Base-by-base conservation (phyloP, 2,329 filamentous ascomycete species). In the Pleoardoris graminearum region DNA sequence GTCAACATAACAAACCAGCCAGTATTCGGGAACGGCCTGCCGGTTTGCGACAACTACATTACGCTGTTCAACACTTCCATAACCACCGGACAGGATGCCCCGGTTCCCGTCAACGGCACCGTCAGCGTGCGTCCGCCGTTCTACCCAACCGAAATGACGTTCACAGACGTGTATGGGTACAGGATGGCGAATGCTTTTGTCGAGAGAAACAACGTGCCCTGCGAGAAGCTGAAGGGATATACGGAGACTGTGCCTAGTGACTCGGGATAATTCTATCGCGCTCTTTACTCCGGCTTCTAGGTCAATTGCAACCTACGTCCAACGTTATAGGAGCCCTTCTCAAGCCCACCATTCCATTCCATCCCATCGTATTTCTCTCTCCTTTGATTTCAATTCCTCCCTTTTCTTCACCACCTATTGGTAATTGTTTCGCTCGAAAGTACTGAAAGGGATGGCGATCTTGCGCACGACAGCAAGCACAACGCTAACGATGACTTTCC, bases 1-100 rank as follows among this genome's bases (percentile, higher is more conserved):
- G 62, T 63, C 17, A 82, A 82, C 60, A 69, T 82, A 41, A 82
- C 81, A 3, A 84, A 84, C 60, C 82, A 84, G 63, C 80, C 80
- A 1, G 71, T 70, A 3, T 80, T 80, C 53, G 73, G 70, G 7
- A 67, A 77, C 43, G 69, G 69, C 8, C 61, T 66, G 32, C 57
- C 64, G 0, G 16, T 44, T 7, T 81, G 79, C 64, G 76, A 80
- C 43, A 72, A 77, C 27, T 76, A 77, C 65, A 68, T 75, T 10
- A 67, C 76, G 11, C 51, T 80, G 10, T 81, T 77, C 65, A 76
- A 80, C 53, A 79, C 79, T 0, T 69, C 71, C 1, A 65, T 80
- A 1, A 75, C 77, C 0, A 64, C 66, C 0, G 63, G 58, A 1
- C 51, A 54, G 0, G 68, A 72, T 29, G 46, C 53, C 0, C 72